A percentile compares a stretch with the other conserved stretches of the same genome.
Evolutionary conservation across 805 yeast species (phyloP).

Genomic region (Starmerella vaccinii): DNA sequence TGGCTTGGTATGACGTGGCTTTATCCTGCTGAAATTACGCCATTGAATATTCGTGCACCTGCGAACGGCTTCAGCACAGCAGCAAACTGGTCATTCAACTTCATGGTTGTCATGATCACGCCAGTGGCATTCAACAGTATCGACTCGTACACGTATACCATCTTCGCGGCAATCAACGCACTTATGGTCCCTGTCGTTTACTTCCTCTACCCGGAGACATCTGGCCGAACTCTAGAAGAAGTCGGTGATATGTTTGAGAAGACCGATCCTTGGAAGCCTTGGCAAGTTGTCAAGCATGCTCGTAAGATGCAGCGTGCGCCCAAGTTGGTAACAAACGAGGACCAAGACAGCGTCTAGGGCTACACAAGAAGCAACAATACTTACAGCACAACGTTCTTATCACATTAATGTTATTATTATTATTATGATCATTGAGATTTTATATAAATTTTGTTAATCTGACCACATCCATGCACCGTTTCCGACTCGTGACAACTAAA

Average conservation of each 20-base stretch:
- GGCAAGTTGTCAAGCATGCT: constrained; percentile 33
- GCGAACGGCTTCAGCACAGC: constrained; percentile 55
- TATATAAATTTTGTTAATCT: no score
- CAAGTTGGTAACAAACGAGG: neutral
- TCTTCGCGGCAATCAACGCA: constrained; percentile 46
- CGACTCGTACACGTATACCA: constrained; percentile 47
- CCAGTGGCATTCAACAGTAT: constrained; percentile 45
- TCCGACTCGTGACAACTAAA: no score
- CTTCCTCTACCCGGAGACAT: constrained; percentile 51
- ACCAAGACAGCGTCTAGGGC: neutral
- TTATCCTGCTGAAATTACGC: constrained; percentile 50
- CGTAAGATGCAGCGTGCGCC: constrained; percentile 1
- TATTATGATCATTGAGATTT: no score
- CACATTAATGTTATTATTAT: no score
- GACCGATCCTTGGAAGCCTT: constrained; percentile 34
- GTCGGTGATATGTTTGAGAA: constrained; percentile 41
- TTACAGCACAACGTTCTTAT: neutral
- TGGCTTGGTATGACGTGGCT: constrained; percentile 51
- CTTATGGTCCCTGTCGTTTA: constrained; percentile 38
- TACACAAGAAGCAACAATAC: neutral
- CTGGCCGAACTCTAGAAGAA: constrained; percentile 51
- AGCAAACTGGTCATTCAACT: constrained; percentile 56
- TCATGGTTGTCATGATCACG: constrained; percentile 49
- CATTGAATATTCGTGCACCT: constrained; percentile 47
- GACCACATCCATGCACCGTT: no score